Conservation (phyloP, 805 yeast species). For the Cyberlindnera americana region DNA sequence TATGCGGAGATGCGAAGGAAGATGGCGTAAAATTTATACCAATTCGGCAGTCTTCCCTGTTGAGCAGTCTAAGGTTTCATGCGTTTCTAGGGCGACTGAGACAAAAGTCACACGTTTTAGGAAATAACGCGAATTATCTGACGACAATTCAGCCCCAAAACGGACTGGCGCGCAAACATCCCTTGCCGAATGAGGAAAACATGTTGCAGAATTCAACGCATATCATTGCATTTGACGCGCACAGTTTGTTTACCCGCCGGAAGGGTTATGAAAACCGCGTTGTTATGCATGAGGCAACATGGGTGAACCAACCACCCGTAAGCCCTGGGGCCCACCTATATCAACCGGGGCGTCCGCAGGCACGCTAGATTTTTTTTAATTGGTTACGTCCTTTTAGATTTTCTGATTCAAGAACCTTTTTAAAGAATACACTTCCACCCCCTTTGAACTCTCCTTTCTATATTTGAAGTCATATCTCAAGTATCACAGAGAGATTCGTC, state of each 20-base stretch:
- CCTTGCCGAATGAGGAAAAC: background rate
- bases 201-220: background rate
- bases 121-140: too few relatives aligned
- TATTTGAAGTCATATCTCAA: background rate
- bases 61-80: too few relatives aligned
- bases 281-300: constrained; percentile 4
- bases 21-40: too few relatives aligned
- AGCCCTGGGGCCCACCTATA: background rate
- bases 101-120: too few relatives aligned
- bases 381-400: background rate
- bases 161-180: background rate
- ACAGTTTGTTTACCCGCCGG: constrained; percentile 5
- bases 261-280: constrained; percentile 3
- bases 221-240: background rate
- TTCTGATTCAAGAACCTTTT: background rate
- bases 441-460: constrained; percentile 2
- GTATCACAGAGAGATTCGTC: constrained; percentile 15
- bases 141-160: too few relatives aligned
- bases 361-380: background rate
- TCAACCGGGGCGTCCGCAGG: constrained; percentile 7
- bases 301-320: constrained; percentile 11
- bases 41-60: too few relatives aligned
- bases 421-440: background rate
- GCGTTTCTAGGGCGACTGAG: too few relatives aligned
- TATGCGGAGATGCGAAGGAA: too few relatives aligned